A percentile compares a stretch with the other conserved stretches of the same genome.
These are phyloP conservation scores for Daedaleopsis sinensis DNA, from an alignment of 768 basidiomycete genomes.

Conservation along the genomic window DNA sequence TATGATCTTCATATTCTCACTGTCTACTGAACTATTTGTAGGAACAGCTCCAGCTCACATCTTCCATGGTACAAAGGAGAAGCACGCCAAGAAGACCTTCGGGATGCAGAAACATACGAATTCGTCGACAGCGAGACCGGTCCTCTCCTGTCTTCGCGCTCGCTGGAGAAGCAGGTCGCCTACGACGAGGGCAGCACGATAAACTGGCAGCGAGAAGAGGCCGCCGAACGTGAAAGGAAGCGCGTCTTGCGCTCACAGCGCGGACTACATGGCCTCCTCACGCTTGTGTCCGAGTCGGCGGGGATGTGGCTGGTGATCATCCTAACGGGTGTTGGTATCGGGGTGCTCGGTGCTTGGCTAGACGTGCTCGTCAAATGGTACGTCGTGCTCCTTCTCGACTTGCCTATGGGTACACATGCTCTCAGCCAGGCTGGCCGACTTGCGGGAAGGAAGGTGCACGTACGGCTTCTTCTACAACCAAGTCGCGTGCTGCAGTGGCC, in stretches of 20 bases:
- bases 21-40: neutral
- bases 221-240: conserved; percentile 59
- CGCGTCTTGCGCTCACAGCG: conserved; percentile 50
- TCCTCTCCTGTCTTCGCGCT: neutral
- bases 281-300: conserved; percentile 57
- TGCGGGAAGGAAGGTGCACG: conserved; percentile 68
- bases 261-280: conserved; percentile 58
- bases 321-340: conserved; percentile 66
- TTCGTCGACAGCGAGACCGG: conserved; percentile 17
- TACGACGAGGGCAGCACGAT: conserved; percentile 67
- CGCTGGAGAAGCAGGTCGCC: conserved; percentile 8
- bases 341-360: conserved; percentile 69
- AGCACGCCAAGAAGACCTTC: conserved; percentile 6
- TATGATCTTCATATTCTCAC: neutral
- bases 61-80: conserved; percentile 17
- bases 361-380: conserved; percentile 78
- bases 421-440: conserved; percentile 59
- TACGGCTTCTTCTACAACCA: conserved; percentile 76
- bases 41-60: conserved; percentile 10
- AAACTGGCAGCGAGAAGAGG: conserved; percentile 72
- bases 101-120: conserved; percentile 27
- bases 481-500: conserved; percentile 68
- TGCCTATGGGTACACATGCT: neutral
- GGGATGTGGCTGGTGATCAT: conserved; percentile 72
- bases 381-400: conserved; percentile 6